These are phyloP conservation scores for Daldinia vernicosa DNA, from an alignment of 495 filamentous ascomycete genomes.

Conservation along the genomic window DNA sequence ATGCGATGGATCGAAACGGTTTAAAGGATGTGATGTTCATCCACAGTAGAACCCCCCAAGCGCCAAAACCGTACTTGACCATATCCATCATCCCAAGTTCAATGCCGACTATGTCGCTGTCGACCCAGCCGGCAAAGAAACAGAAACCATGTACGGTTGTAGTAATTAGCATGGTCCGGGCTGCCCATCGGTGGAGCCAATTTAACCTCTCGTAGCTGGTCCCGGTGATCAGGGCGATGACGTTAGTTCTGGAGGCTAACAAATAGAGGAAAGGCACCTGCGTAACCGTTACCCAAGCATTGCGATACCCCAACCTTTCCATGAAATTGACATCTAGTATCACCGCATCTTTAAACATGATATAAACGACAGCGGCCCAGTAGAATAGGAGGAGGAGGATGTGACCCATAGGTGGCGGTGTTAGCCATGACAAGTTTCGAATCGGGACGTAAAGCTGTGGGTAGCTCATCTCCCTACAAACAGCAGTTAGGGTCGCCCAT, in stretches of 20 bases:
- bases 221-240: constrained; percentile 73
- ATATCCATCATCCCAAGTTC: constrained; percentile 70
- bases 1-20: constrained; percentile 72
- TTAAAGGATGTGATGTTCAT: constrained; percentile 72
- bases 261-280: constrained; percentile 85
- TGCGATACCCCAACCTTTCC: constrained; percentile 79
- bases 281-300: constrained; percentile 78
- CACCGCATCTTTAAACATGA: constrained; percentile 61
- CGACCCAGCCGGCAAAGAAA: constrained; percentile 74
- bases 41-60: constrained; percentile 79
- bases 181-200: constrained; percentile 85
- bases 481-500: constrained; percentile 75
- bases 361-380: constrained; percentile 65
- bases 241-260: constrained; percentile 79
- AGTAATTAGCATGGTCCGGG: constrained; percentile 77
- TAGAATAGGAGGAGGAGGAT: constrained; percentile 63
- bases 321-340: constrained; percentile 58
- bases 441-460: constrained; percentile 66
- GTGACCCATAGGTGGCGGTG: constrained; percentile 66
- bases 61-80: constrained; percentile 72
- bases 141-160: constrained; percentile 78
- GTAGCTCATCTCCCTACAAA: constrained; percentile 71
- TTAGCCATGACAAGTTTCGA: constrained; percentile 57
- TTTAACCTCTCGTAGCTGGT: constrained; percentile 79
- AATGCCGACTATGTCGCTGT: constrained; percentile 67